A percentile compares a stretch with the other conserved stretches of the same genome.
Evolutionary conservation across 495 filamentous ascomycete genomes (phyloP).

Genomic region (Aspergillus coremiiformis): DNA sequence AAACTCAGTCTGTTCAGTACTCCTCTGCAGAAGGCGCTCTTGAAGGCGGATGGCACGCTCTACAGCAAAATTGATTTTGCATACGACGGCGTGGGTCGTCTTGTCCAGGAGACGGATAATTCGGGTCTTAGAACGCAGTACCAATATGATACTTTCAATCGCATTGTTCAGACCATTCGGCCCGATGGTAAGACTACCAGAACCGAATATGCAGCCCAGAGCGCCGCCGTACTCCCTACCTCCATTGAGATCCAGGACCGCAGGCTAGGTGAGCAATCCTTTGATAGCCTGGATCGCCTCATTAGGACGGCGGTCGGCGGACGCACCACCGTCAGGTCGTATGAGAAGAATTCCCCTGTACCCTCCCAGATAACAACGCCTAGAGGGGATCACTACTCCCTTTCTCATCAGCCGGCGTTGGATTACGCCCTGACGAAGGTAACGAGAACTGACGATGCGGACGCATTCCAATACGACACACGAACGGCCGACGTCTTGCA

Average conservation of each 20-base stretch:
- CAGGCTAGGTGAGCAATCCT: neutral
- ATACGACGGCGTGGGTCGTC: constrained; percentile 7
- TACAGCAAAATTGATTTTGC: neutral
- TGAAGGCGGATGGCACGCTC: neutral
- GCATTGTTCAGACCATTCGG: constrained; percentile 1
- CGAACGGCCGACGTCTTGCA: too few relatives aligned
- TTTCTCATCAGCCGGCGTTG: neutral
- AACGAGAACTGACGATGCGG: too few relatives aligned
- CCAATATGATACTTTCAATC: constrained; percentile 3
- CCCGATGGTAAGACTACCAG: neutral
- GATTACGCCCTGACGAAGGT: too few relatives aligned
- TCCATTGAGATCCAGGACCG: neutral
- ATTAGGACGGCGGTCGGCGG: neutral
- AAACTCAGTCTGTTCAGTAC: neutral
- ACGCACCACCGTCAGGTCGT: neutral
- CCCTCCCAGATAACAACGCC: neutral
- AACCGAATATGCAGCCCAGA: neutral
- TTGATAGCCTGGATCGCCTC: neutral
- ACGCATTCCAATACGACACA: too few relatives aligned
- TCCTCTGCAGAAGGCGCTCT: neutral
- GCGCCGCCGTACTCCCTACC: neutral
- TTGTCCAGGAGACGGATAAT: neutral
- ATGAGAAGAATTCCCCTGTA: neutral
- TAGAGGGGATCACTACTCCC: neutral
- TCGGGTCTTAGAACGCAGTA: constrained; percentile 3